Percentiles rank a stretch among this genome's conserved stretches.
These are phyloP conservation scores for Scedosporium apiospermum DNA, from an alignment of 2,329 filamentous ascomycete species.

Conservation along the genomic window DNA sequence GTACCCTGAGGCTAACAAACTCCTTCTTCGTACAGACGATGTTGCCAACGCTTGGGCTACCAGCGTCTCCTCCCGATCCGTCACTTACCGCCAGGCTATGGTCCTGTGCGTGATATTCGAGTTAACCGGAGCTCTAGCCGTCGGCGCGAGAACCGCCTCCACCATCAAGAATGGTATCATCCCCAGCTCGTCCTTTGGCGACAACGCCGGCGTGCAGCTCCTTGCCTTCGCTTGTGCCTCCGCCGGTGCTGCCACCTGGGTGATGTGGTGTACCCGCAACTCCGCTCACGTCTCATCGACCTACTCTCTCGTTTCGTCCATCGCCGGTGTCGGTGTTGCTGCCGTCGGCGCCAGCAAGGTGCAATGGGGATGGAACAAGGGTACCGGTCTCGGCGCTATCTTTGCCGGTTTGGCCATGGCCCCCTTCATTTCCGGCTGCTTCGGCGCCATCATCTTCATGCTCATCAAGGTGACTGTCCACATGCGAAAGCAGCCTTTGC, in stretches of 20 bases:
- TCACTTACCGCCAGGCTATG: conserved; percentile 62
- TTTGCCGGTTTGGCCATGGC: conserved; percentile 65
- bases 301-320: conserved; percentile 60
- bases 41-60: conserved; percentile 74
- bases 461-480: conserved; percentile 63
- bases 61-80: conserved; percentile 68
- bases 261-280: conserved; percentile 71
- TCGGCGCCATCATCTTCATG: conserved; percentile 60
- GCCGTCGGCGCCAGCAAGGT: conserved; percentile 52
- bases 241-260: conserved; percentile 59
- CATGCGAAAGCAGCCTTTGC: conserved; percentile 59
- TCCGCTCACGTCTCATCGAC: conserved; percentile 66
- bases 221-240: conserved; percentile 57
- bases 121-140: conserved; percentile 55
- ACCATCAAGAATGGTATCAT: conserved; percentile 77
- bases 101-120: conserved; percentile 58
- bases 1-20: too few species aligned
- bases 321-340: conserved; percentile 61
- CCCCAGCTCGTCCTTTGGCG: conserved; percentile 45
- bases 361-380: conserved; percentile 60
- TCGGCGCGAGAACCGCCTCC: conserved; percentile 60
- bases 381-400: conserved; percentile 62
- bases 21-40: not conserved
- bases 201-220: conserved; percentile 58
- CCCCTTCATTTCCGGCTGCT: conserved; percentile 54